phyloP scores from a whole-genome alignment of 495 filamentous ascomycete genomes.

The Symbiotaphrina buchneri region DNA sequence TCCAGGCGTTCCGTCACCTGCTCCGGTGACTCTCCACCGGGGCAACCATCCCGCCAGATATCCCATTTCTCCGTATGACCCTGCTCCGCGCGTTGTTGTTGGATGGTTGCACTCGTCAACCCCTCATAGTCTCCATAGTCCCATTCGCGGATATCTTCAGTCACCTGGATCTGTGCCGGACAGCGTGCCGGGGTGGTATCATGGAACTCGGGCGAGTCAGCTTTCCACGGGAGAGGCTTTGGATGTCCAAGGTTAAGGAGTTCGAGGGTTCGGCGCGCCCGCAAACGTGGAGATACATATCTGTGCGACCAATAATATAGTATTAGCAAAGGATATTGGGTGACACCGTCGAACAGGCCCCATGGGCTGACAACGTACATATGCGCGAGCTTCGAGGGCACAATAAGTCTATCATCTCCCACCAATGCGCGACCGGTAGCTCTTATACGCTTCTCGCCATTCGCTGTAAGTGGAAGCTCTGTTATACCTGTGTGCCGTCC shows the following conservation, averaged over 20 bases:
- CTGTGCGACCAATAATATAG: no score
- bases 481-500: constrained; percentile 75
- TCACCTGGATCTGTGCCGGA: constrained; percentile 36
- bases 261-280: constrained; percentile 73
- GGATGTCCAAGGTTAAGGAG: constrained; percentile 41
- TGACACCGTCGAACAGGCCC: no score
- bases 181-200: constrained; percentile 21
- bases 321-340: no score
- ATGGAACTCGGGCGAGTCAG: constrained; percentile 9
- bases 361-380: constrained; percentile 23
- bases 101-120: constrained; percentile 53
- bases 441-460: constrained; percentile 65
- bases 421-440: constrained; percentile 69
- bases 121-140: constrained; percentile 95
- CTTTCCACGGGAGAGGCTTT: constrained; percentile 30
- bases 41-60: constrained; percentile 72
- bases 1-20: constrained; percentile 51
- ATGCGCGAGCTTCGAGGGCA: constrained; percentile 57
- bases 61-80: constrained; percentile 27
- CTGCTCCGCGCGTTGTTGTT: constrained; percentile 13
- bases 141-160: constrained; percentile 74
- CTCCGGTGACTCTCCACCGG: constrained; percentile 39
- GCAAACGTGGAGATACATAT: constrained; percentile 71
- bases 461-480: constrained; percentile 67
- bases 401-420: constrained; percentile 67